Conservation (phyloP, 352 stramenopile genomes). For the Globisporangium takayamanum region DNA sequence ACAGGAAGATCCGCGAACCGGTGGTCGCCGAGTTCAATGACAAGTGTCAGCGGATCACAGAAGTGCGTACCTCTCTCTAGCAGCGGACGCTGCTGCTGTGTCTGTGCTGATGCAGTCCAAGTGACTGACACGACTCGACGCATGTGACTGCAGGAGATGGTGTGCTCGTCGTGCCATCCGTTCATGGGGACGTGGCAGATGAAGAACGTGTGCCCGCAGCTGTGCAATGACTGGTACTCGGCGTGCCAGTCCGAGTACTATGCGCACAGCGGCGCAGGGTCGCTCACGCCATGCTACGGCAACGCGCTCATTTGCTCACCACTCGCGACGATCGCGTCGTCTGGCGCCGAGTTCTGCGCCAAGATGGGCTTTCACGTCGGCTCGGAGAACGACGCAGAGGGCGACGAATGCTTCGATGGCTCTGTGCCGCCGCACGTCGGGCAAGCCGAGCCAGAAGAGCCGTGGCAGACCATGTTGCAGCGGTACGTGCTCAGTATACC, state of each 20-base stretch:
- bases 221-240: conserved; percentile 71
- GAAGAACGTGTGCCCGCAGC: conserved; percentile 60
- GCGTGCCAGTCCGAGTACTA: conserved; percentile 77
- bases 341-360: conserved; percentile 57
- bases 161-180: conserved; percentile 74
- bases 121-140: not conserved
- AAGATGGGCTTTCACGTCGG: conserved; percentile 81
- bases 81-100: not conserved
- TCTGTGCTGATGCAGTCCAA: not conserved
- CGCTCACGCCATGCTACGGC: conserved; percentile 70
- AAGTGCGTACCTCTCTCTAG: conserved; percentile 17
- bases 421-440: conserved; percentile 56
- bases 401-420: conserved; percentile 77
- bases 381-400: conserved; percentile 52
- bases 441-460: conserved; percentile 46
- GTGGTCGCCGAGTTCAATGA: conserved; percentile 69
- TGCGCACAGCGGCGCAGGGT: conserved; percentile 45
- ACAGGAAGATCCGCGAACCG: conserved; percentile 72
- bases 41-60: conserved; percentile 54
- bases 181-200: conserved; percentile 71
- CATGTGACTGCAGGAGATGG: conserved; percentile 50
- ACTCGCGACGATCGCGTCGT: conserved; percentile 45
- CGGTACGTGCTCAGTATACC: conserved; percentile 13
- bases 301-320: conserved; percentile 79
- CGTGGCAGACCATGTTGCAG: conserved; percentile 42